A percentile compares a stretch with the other conserved stretches of the same genome.
phyloP scores from a whole-genome alignment of 2,329 filamentous ascomycete genomes.

The Mollisia scopiformis region DNA sequence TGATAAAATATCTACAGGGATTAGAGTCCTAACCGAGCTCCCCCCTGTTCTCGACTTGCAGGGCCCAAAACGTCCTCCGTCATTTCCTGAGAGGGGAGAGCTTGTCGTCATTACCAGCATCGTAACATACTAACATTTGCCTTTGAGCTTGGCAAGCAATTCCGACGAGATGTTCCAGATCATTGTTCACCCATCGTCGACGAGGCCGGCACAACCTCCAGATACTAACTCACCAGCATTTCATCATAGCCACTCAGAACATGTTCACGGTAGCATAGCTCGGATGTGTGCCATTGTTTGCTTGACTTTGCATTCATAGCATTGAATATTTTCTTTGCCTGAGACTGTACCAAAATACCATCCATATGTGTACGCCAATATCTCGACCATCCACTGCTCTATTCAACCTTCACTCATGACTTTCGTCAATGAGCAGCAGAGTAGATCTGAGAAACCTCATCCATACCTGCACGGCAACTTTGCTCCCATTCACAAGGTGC shows the following conservation, averaged over 20 bases:
- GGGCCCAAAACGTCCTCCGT: conserved; percentile 3
- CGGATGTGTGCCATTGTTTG: conserved; percentile 3
- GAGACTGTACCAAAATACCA: neutral
- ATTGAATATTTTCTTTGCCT: neutral
- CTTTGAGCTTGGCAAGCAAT: neutral
- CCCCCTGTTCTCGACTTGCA: neutral
- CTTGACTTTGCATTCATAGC: conserved; percentile 3
- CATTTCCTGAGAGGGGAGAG: neutral
- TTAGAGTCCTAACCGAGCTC: neutral
- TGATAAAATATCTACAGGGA: conserved; percentile 6
- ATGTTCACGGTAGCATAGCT: neutral
- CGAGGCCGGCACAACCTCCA: neutral
- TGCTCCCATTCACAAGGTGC: conserved; percentile 62
- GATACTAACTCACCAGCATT: neutral
- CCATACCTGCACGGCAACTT: conserved; percentile 69
- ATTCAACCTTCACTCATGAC: conserved; percentile 25
- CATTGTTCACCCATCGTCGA: neutral
- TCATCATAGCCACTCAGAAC: neutral
- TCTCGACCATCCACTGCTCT: conserved; percentile 24
- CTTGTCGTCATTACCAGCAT: conserved; percentile 8
- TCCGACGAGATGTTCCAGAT: conserved; percentile 1
- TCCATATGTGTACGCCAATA: conserved; percentile 9
- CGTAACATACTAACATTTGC: neutral
- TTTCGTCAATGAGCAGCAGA: conserved; percentile 27
- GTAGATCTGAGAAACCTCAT: conserved; percentile 28